phyloP scores from a whole-genome alignment of 2,329 filamentous ascomycete genomes.

The Exutisphaerella laricina region DNA sequence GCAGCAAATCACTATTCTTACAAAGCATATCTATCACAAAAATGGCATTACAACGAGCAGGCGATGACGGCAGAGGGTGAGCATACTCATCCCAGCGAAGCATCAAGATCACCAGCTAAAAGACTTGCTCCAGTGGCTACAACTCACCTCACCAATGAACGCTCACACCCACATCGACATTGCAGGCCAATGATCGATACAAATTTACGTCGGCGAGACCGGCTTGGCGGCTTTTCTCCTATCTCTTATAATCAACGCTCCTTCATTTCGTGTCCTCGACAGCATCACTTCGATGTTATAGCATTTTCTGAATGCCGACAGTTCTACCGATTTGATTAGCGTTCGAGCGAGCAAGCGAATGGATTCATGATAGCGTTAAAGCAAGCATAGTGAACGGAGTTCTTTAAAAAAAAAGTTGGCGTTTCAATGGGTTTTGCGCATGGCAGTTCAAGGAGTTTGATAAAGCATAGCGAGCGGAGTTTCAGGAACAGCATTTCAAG shows the following conservation, averaged over 20 bases:
- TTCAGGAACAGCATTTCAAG: too few species aligned
- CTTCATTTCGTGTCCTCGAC: neutral
- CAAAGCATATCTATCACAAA: conserved; percentile 9
- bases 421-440: too few species aligned
- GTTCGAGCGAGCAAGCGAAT: conserved; percentile 3
- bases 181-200: conserved; percentile 10
- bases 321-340: conserved; percentile 3
- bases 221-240: conserved; percentile 11
- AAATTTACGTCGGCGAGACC: conserved; percentile 11
- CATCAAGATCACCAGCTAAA: conserved; percentile 17
- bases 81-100: neutral
- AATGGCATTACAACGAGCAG: conserved; percentile 7
- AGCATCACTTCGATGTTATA: neutral
- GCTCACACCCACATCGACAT: conserved; percentile 1
- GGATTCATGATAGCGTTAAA: conserved; percentile 1
- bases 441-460: conserved; percentile 14
- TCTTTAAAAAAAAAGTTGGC: too few species aligned
- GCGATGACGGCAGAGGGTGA: conserved; percentile 31
- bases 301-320: neutral
- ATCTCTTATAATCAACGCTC: conserved; percentile 8
- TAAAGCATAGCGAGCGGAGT: neutral
- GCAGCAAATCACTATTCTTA: conserved; percentile 9
- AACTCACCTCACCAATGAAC: conserved; percentile 11
- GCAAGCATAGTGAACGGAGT: too few species aligned
- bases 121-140: conserved; percentile 17